phyloP scores from a whole-genome alignment of 169 alveolate genomes.

The Theileria sp. region DNA sequence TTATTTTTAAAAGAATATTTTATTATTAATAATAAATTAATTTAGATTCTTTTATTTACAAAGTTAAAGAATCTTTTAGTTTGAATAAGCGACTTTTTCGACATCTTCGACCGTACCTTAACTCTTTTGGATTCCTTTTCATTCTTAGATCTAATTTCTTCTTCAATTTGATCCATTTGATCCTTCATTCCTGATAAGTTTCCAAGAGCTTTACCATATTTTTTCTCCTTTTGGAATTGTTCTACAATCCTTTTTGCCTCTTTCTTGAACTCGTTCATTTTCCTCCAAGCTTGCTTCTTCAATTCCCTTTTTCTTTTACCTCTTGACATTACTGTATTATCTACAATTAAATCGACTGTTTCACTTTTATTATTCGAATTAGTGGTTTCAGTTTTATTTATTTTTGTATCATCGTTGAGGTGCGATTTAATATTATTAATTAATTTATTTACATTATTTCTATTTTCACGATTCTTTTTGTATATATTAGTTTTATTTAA shows the following conservation, averaged over 20 bases:
- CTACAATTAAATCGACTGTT: background rate
- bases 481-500: background rate
- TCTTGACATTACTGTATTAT: constrained; percentile 29
- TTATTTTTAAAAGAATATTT: background rate
- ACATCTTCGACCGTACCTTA: background rate
- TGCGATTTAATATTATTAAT: background rate
- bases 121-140: background rate
- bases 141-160: constrained; percentile 2
- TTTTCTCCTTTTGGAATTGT: constrained; percentile 39
- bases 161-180: constrained; percentile 30
- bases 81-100: background rate
- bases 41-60: background rate
- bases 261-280: constrained; percentile 38
- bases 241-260: constrained; percentile 59
- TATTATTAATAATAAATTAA: background rate
- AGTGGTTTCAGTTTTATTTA: background rate
- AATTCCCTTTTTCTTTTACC: constrained; percentile 64
- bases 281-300: constrained; percentile 59
- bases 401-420: background rate
- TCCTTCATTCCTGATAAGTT: constrained; percentile 38
- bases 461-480: background rate
- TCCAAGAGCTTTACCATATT: constrained; percentile 61
- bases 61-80: constrained; percentile 6
- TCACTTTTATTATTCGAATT: background rate
- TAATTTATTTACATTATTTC: background rate